phyloP scores from a whole-genome alignment of 495 filamentous ascomycete species.

The Penicillium silybi region DNA sequence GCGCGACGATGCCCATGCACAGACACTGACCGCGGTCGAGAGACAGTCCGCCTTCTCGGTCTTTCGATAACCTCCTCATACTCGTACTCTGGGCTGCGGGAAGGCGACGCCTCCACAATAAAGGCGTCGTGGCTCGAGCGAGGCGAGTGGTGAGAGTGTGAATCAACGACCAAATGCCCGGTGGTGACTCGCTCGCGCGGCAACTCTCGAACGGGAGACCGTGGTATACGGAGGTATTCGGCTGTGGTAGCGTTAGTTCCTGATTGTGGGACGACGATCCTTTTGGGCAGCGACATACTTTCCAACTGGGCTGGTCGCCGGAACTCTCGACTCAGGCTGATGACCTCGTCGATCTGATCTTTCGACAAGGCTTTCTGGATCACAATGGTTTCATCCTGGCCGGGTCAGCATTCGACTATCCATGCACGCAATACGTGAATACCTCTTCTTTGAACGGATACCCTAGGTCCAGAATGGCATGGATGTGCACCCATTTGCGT shows the following conservation, averaged over 20 bases:
- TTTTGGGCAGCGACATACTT: slow-evolving; percentile 22
- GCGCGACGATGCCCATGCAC: slow-evolving; percentile 34
- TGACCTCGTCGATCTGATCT: slow-evolving; percentile 83
- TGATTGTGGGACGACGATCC: background rate
- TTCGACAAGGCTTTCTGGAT: slow-evolving; percentile 79
- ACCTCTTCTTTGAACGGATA: slow-evolving; percentile 89
- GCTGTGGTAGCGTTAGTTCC: slow-evolving; percentile 9
- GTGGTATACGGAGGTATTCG: slow-evolving; percentile 24
- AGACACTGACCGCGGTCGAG: slow-evolving; percentile 38
- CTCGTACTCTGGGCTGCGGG: slow-evolving; percentile 22
- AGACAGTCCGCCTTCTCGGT: slow-evolving; percentile 18
- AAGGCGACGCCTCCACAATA: slow-evolving; percentile 30
- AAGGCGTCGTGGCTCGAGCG: slow-evolving; percentile 26
- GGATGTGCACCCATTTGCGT: slow-evolving; percentile 65
- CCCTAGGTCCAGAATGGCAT: slow-evolving; percentile 74
- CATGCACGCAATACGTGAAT: slow-evolving; percentile 4
- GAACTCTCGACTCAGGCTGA: slow-evolving; percentile 72
- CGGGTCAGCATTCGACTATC: background rate
- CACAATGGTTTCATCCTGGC: slow-evolving; percentile 69
- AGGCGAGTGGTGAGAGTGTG: slow-evolving; percentile 19
- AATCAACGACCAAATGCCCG: slow-evolving; percentile 28
- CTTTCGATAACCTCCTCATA: slow-evolving; percentile 24
- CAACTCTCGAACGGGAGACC: slow-evolving; percentile 25
- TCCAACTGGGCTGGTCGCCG: slow-evolving; percentile 26
- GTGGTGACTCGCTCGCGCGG: slow-evolving; percentile 26